Evolutionary conservation across 1,139 yeast genomes (phyloP).

Genomic region (Protomyces inundatus): DNA sequence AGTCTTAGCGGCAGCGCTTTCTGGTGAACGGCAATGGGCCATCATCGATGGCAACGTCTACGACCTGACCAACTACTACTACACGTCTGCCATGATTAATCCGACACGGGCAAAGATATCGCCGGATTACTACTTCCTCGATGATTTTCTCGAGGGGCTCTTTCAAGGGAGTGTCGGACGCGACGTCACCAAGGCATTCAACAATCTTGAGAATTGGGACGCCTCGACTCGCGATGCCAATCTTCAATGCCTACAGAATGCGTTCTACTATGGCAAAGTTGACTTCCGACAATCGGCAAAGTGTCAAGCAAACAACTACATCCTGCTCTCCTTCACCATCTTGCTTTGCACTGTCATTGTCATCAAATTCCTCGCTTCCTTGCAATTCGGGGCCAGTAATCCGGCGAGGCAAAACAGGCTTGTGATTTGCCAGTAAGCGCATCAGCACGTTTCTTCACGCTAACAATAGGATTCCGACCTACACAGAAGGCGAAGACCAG

Average conservation of each 20-base stretch:
- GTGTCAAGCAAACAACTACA: slow-evolving; percentile 44
- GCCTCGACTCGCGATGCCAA: slow-evolving; percentile 35
- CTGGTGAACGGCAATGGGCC: slow-evolving; percentile 35
- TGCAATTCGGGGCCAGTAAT: slow-evolving; percentile 39
- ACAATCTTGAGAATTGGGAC: slow-evolving; percentile 34
- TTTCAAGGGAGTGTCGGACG: slow-evolving; percentile 40
- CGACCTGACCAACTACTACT: slow-evolving; percentile 41
- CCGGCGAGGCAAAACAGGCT: slow-evolving; percentile 44
- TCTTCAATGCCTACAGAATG: slow-evolving; percentile 40
- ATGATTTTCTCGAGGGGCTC: slow-evolving; percentile 36
- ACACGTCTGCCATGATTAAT: slow-evolving; percentile 34
- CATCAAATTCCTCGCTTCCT: slow-evolving; percentile 43
- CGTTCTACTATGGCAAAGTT: slow-evolving; percentile 43
- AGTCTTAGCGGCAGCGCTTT: slow-evolving; percentile 33
- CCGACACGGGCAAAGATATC: slow-evolving; percentile 15
- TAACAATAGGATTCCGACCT: slow-evolving; percentile 39
- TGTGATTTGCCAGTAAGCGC: slow-evolving; percentile 41
- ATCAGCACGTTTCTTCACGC: background rate
- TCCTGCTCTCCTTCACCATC: slow-evolving; percentile 42
- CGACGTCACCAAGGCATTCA: slow-evolving; percentile 38
- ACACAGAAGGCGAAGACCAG: slow-evolving; percentile 45
- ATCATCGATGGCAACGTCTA: slow-evolving; percentile 40
- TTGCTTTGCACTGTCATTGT: slow-evolving; percentile 41
- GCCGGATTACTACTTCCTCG: slow-evolving; percentile 38
- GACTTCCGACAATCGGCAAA: slow-evolving; percentile 42